Base-by-base conservation (phyloP, 345 rosid genomes). In the Citrus glauca region DNA sequence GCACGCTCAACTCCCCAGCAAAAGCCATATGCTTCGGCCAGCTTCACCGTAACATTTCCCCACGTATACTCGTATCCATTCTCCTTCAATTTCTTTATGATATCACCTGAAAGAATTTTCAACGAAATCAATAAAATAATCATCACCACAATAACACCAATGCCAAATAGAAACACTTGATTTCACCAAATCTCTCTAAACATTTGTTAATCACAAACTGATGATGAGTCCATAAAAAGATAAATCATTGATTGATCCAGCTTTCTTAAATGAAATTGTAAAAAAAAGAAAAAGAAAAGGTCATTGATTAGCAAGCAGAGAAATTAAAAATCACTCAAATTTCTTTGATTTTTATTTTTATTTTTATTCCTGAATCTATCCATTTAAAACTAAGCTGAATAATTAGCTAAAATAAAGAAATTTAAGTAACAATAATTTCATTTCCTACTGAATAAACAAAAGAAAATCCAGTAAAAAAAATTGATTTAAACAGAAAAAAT, bases 1-100 rank as follows among this genome's bases (percentile, higher is more conserved):
- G 99, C 97, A 35, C 97, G 90, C 85, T 93, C 98, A 24, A 96
- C 97, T 0, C 98, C 99, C 97, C 97, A 90, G 86, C 97, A 92
- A 81, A 93, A 96, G 0, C 97, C 98, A 77, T 90, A 91, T 3
- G 98, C 82, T 81, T 93, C 95, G 1, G 97, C 97, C 48, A 93
- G 90, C 82, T 89, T 96, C 81, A 96, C 92, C 0, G 92, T 94
- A 71, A 94, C 90, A 81, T 89, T 86, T 74, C 97, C 98, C 98
- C 98, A 94, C 0, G 91, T 87, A 76, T 90, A 92, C 79, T 81
- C 83, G 35, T 88, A 71, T 16, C 97, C 97, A 74, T 92, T 96
- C 66, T 90, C 92, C 89, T 84, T 93, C 92, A 94, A 80, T 14
- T 85, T 96, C 92, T 90, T 87, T 76, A 91, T 86, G 24, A 94